Evolutionary conservation across 2,329 filamentous ascomycete species (phyloP), one percentile per base, ranked within the genome.

Genomic region (Pyricularia grisea): DNA sequence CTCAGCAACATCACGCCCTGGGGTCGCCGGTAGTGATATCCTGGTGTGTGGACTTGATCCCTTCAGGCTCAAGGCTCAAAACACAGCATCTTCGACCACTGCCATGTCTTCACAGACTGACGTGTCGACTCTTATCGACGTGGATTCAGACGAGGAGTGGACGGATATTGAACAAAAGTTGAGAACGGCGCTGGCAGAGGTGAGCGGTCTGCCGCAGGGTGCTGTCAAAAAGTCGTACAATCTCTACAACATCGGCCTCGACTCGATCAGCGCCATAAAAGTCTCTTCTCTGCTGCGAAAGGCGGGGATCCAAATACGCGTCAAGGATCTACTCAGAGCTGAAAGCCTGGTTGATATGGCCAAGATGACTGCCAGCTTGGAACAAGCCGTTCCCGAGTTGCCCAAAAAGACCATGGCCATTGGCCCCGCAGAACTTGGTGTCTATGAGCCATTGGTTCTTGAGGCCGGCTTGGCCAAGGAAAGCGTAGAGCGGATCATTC

Each of bases 191-290:
- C 77, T 90, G 17, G 79, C 83, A 0, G 75, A 82, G 33, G 82
- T 94, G 0, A 91, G 93, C 0, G 86, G 85, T 20, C 78, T 90
- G 0, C 81, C 88, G 5, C 67, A 68, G 0, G 75, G 81, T 0
- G 81, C 87, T 1, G 91, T 97, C 67, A 78, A 80, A 2, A 83
- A 83, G 69, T 81, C 83, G 0, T 85, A 88, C 67, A 92, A 85
- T 0, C 85, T 97, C 14, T 97, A 95, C 77, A 89, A 95, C 71
- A 83, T 97, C 1, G 94, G 94, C 0, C 86, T 97, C 1, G 94
- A 97, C 76, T 97, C 94, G 0, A 97, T 97, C 77, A 94, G 90
- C 72, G 90, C 93, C 1, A 95, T 97, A 80, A 96, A 95, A 74
- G 88, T 93, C 3, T 88, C 89, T 10, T 85, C 90, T 0, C 81